Conservation (phyloP, 164 flowering plant species). For the Liquidambar formosana region DNA sequence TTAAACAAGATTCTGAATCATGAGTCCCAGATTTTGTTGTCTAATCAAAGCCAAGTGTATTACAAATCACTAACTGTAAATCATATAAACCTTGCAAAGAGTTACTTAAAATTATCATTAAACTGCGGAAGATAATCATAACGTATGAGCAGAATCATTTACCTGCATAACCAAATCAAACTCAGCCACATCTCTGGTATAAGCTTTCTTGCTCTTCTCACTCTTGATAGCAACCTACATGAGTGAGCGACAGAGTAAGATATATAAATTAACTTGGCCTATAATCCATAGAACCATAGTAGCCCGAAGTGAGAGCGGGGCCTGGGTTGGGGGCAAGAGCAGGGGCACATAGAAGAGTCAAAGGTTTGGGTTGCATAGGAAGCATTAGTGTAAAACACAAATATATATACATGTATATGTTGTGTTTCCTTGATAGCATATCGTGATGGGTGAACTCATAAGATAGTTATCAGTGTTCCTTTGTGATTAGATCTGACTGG, state of each 20-base stretch:
- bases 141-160: constrained; percentile 3
- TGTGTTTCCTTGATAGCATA: no score
- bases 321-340: no score
- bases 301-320: no score
- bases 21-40: constrained; percentile 85
- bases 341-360: no score
- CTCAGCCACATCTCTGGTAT: constrained; percentile 65
- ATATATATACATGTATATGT: no score
- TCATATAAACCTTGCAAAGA: not conserved
- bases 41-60: constrained; percentile 34
- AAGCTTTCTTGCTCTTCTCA: constrained; percentile 41
- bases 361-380: no score
- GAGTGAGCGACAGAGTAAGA: not conserved
- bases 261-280: not conserved
- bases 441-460: no score
- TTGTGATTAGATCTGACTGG: no score
- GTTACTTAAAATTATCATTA: not conserved
- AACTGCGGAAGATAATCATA: not conserved
- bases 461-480: no score
- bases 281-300: not conserved
- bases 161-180: constrained; percentile 97
- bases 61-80: constrained; percentile 1
- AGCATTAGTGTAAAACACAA: no score
- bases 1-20: constrained; percentile 88
- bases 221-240: constrained; percentile 60